These are phyloP conservation scores for Ophiostoma sp. DNA, from an alignment of 2,329 filamentous ascomycete species.

Conservation along the genomic window DNA sequence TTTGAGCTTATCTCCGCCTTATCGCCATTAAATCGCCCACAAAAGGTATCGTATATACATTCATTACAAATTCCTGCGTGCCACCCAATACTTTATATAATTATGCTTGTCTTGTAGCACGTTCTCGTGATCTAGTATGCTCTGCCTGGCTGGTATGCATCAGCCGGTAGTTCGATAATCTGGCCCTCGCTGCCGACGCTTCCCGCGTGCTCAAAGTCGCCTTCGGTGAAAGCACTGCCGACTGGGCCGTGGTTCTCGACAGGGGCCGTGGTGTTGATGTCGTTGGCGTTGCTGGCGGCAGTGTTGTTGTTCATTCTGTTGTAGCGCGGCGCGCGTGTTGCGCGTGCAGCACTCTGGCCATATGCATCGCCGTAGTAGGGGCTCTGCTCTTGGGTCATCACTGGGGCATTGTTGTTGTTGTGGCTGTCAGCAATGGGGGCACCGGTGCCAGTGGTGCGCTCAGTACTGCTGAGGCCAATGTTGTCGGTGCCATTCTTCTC, in stretches of 20 bases:
- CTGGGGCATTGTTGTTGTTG: neutral
- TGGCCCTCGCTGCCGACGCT: constrained; percentile 2
- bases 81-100: neutral
- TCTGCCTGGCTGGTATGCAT: constrained; percentile 20
- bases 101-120: neutral
- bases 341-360: constrained; percentile 24
- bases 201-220: constrained; percentile 1
- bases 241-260: neutral
- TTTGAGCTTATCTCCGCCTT: neutral
- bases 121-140: constrained; percentile 5
- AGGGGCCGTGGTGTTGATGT: neutral
- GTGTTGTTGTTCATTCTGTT: constrained; percentile 14
- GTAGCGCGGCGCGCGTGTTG: constrained; percentile 23
- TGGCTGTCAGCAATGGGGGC: neutral
- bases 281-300: neutral
- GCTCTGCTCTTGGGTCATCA: neutral
- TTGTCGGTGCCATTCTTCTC: constrained; percentile 3
- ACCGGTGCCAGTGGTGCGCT: neutral
- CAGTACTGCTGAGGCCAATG: neutral
- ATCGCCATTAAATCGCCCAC: neutral
- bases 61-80: neutral
- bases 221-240: constrained; percentile 10
- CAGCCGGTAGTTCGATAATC: constrained; percentile 8
- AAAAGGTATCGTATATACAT: constrained; percentile 16
- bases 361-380: constrained; percentile 19